These are phyloP conservation scores for Angomonas desouzai DNA, from an alignment of 208 protist species.

Conservation along the genomic window DNA sequence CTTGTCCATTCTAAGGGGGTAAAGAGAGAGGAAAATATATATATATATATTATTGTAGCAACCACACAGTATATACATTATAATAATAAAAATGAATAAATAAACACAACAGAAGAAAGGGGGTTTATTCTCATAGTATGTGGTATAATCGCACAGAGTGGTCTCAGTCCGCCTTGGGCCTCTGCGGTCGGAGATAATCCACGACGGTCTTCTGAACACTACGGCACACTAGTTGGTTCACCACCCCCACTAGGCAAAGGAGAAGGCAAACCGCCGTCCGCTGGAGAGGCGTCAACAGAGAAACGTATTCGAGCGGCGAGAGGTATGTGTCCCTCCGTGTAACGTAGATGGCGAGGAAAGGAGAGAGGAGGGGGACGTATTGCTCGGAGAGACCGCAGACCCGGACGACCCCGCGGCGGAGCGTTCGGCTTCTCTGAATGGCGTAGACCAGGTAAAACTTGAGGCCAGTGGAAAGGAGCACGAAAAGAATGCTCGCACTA, in stretches of 20 bases:
- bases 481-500: neutral
- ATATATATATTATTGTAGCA: neutral
- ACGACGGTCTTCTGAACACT: neutral
- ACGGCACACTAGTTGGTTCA: neutral
- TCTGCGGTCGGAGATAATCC: neutral
- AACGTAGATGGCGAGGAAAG: neutral
- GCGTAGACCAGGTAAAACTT: constrained; percentile 3
- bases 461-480: neutral
- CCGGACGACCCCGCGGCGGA: neutral
- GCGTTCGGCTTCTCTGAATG: neutral
- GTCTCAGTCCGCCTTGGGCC: neutral
- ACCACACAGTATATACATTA: neutral
- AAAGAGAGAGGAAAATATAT: neutral
- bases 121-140: no score
- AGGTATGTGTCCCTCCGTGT: neutral
- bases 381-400: neutral
- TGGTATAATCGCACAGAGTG: no score
- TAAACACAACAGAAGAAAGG: no score
- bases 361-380: neutral
- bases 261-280: no score
- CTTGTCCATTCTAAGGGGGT: constrained; percentile 39
- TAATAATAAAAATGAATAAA: no score
- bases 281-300: neutral
- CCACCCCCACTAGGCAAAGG: neutral
- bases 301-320: neutral